phyloP scores from a whole-genome alignment of 371 early-diverging fungal species.

The Nematocida parisii region DNA sequence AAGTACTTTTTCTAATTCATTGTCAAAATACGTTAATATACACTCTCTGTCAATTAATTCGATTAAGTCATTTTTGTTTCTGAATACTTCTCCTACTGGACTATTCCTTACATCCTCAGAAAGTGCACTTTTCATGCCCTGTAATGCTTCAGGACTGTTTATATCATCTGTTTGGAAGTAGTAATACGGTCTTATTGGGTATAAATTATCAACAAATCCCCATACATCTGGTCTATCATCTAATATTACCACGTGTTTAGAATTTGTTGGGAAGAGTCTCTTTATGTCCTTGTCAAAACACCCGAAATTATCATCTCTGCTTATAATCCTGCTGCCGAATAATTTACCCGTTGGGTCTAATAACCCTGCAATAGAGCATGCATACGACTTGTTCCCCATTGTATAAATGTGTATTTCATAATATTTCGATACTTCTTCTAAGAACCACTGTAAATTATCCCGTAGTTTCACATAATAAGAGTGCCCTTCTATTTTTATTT shows the following conservation, averaged over 20 bases:
- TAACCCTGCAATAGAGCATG: slow-evolving; percentile 77
- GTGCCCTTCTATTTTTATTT: slow-evolving; percentile 46
- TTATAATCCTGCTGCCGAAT: slow-evolving; percentile 84
- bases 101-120: neutral
- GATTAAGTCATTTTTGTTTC: slow-evolving; percentile 6
- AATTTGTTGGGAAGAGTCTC: slow-evolving; percentile 86
- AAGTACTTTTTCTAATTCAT: slow-evolving; percentile 41
- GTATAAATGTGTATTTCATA: slow-evolving; percentile 95
- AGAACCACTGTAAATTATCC: slow-evolving; percentile 77
- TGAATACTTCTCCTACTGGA: neutral
- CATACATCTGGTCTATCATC: slow-evolving; percentile 97
- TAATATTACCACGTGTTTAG: slow-evolving; percentile 88
- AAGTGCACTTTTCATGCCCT: neutral
- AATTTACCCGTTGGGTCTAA: slow-evolving; percentile 79
- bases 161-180: slow-evolving; percentile 63
- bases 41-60: slow-evolving; percentile 19
- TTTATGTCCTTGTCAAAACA: slow-evolving; percentile 78
- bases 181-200: slow-evolving; percentile 65
- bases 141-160: slow-evolving; percentile 60
- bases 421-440: slow-evolving; percentile 72
- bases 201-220: slow-evolving; percentile 71
- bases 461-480: slow-evolving; percentile 67
- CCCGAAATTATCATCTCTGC: slow-evolving; percentile 84
- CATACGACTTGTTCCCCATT: slow-evolving; percentile 92
- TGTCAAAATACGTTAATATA: slow-evolving; percentile 32